Conservation (phyloP, 2,329 filamentous ascomycete species). For the Fusarium devonianum region DNA sequence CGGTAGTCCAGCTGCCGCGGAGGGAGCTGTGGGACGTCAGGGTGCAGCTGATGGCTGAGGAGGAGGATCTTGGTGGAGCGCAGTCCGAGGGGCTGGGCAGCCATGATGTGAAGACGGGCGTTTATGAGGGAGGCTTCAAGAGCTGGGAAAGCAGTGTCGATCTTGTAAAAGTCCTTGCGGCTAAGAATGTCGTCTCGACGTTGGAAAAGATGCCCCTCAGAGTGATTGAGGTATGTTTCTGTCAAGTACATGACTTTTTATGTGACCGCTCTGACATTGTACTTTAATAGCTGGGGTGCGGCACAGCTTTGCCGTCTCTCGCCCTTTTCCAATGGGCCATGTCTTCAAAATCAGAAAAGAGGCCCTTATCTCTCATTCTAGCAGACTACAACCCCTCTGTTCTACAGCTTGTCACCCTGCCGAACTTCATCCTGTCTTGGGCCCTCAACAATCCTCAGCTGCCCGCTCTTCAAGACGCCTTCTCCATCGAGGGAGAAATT, state of each 20-base stretch:
- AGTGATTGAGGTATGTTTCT: conserved; percentile 61
- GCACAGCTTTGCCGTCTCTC: conserved; percentile 76
- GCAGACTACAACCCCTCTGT: conserved; percentile 85
- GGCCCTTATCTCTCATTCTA: conserved; percentile 66
- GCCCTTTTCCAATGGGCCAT: conserved; percentile 71
- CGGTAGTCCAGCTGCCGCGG: conserved; percentile 66
- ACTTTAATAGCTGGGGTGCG: conserved; percentile 71
- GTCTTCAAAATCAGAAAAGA: conserved; percentile 20
- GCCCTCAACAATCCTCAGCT: conserved; percentile 54
- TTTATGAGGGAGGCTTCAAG: conserved; percentile 89
- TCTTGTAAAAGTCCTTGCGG: conserved; percentile 71
- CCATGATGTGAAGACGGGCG: conserved; percentile 79
- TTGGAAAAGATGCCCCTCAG: conserved; percentile 48
- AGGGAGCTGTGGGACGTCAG: conserved; percentile 84
- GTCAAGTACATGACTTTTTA: too few species aligned
- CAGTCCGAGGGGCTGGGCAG: conserved; percentile 62
- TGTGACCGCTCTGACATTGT: too few species aligned
- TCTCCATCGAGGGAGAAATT: conserved; percentile 65
- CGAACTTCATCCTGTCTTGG: conserved; percentile 79
- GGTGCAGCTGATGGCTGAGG: conserved; percentile 80
- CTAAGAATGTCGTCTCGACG: conserved; percentile 48
- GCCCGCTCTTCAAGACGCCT: conserved; percentile 53
- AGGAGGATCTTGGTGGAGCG: conserved; percentile 53
- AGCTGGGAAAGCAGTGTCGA: conserved; percentile 89
- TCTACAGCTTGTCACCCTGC: conserved; percentile 78